phyloP scores from a whole-genome alignment of 257 asterid genomes.

The Solanum habrochaites region DNA sequence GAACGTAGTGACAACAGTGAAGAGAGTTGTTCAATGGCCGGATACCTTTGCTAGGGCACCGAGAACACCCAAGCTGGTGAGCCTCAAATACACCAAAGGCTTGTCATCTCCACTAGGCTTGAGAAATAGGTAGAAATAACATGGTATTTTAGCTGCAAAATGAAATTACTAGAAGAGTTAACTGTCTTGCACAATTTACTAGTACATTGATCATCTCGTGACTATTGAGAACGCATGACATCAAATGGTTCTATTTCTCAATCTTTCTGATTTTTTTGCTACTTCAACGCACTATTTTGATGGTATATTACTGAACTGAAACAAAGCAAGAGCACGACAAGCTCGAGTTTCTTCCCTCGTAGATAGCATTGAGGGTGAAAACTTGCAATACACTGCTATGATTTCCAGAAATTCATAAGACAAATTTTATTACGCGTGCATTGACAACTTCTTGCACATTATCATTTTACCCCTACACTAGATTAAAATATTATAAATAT shows the following conservation, averaged over 20 bases:
- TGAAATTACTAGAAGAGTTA: neutral
- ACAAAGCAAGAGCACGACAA: too few species aligned
- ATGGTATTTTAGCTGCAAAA: slow-evolving; percentile 2
- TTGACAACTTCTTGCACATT: neutral
- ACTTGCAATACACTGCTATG: neutral
- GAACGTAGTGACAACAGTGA: neutral
- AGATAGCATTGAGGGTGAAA: neutral
- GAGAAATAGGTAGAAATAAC: slow-evolving; percentile 3
- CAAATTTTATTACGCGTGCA: neutral
- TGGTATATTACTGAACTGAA: too few species aligned
- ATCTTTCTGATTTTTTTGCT: too few species aligned
- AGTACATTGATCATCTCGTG: too few species aligned
- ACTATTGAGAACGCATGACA: too few species aligned
- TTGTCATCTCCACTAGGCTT: neutral
- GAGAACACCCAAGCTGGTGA: neutral
- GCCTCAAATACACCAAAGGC: neutral
- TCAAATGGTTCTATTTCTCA: too few species aligned
- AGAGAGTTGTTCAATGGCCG: neutral
- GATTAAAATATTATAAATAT: too few species aligned
- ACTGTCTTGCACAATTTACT: neutral
- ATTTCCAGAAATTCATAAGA: neutral
- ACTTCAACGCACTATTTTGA: too few species aligned
- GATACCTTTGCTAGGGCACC: slow-evolving; percentile 1
- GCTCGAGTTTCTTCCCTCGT: too few species aligned
- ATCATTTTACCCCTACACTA: too few species aligned